A percentile compares a stretch with the other conserved stretches of the same genome.
Evolutionary conservation across 192 early-diverging fungal genomes (phyloP).

Genomic region (Mycoemilia scoparia): DNA sequence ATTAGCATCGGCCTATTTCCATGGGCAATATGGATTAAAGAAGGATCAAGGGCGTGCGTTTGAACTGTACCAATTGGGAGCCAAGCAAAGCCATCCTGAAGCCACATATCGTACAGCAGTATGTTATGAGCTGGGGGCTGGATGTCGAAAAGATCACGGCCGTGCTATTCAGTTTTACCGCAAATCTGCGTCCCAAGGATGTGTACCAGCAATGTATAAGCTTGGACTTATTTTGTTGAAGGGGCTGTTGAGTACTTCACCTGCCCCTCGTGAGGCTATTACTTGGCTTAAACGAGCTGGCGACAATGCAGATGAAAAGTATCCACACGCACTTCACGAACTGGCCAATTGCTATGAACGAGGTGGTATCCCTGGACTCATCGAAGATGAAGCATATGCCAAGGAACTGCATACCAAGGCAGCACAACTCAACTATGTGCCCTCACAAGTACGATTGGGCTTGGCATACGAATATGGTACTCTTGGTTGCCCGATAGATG

Average conservation of each 20-base stretch:
- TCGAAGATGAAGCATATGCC: slow-evolving; percentile 72
- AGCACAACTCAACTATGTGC: slow-evolving; percentile 81
- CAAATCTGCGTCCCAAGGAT: slow-evolving; percentile 77
- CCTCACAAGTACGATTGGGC: slow-evolving; percentile 83
- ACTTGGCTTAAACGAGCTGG: slow-evolving; percentile 90
- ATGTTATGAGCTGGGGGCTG: slow-evolving; percentile 91
- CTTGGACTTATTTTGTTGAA: slow-evolving; percentile 81
- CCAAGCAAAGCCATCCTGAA: slow-evolving; percentile 78
- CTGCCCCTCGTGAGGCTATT: slow-evolving; percentile 77
- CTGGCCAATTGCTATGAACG: slow-evolving; percentile 73
- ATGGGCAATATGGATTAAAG: slow-evolving; percentile 56
- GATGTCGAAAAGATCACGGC: slow-evolving; percentile 64
- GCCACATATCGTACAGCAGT: slow-evolving; percentile 89
- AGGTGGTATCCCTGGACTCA: slow-evolving; percentile 44
- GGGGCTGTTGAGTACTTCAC: slow-evolving; percentile 53
- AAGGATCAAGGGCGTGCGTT: slow-evolving; percentile 84
- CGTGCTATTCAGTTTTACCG: slow-evolving; percentile 81
- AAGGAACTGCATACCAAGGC: slow-evolving; percentile 82
- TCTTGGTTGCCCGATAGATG: slow-evolving; percentile 67
- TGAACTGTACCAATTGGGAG: slow-evolving; percentile 73
- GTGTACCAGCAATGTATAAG: slow-evolving; percentile 95
- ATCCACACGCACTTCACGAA: slow-evolving; percentile 88
- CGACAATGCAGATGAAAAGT: slow-evolving; percentile 69
- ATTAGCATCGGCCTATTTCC: slow-evolving; percentile 76
- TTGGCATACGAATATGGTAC: slow-evolving; percentile 89